phyloP scores from a whole-genome alignment of 441 rosid species.

The Pelargonium myrrhifolium region DNA sequence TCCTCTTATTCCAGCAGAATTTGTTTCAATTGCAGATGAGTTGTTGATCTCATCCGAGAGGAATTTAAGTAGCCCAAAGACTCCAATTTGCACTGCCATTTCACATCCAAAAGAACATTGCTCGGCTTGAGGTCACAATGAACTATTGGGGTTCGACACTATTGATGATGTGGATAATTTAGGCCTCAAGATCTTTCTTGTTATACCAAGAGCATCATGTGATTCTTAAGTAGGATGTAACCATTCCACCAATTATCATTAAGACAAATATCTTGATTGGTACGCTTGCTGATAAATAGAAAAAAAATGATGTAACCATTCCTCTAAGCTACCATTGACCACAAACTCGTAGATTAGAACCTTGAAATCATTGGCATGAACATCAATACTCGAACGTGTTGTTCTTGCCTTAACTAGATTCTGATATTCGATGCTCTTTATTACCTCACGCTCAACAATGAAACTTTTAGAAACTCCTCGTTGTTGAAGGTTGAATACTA shows the following conservation, averaged over 20 bases:
- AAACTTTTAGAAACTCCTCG: slow-evolving; percentile 14
- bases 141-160: background rate
- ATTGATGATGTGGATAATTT: slow-evolving; percentile 8
- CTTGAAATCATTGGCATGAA: slow-evolving; percentile 7
- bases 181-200: background rate
- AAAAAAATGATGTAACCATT: too few species aligned
- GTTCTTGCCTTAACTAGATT: slow-evolving; percentile 15
- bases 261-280: too few species aligned
- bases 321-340: slow-evolving; percentile 15
- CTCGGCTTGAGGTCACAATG: slow-evolving; percentile 19
- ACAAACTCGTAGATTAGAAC: slow-evolving; percentile 14
- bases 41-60: rapidly evolving
- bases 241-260: too few species aligned
- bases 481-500: slow-evolving; percentile 12
- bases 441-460: slow-evolving; percentile 12
- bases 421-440: background rate
- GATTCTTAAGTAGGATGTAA: background rate
- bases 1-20: background rate
- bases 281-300: too few species aligned
- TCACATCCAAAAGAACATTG: background rate
- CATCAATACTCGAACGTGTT: slow-evolving; percentile 11
- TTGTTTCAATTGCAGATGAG: rapidly evolving
- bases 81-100: slow-evolving; percentile 8
- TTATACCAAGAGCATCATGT: background rate
- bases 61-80: slow-evolving; percentile 5